phyloP scores from a whole-genome alignment of 2,329 filamentous ascomycete genomes.

The Fusarium proliferatum region DNA sequence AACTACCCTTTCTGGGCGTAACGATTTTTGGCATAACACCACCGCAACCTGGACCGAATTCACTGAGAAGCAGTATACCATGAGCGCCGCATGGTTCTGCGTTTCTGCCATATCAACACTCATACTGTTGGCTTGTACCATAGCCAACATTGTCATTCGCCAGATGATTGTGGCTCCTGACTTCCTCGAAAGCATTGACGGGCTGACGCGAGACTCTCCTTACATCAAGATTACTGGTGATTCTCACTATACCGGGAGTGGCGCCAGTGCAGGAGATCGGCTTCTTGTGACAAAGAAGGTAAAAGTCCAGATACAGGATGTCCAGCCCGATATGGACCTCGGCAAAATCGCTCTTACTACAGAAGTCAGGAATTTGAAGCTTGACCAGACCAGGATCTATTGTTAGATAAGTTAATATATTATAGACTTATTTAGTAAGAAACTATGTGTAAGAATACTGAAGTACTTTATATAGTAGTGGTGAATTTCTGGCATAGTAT shows the following conservation, averaged over 20 bases:
- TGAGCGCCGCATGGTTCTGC: background rate
- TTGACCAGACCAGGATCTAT: background rate
- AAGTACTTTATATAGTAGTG: too few species aligned
- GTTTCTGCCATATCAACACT: background rate
- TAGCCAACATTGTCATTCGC: background rate
- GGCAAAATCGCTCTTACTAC: background rate
- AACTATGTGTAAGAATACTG: too few species aligned
- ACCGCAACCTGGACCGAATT: background rate
- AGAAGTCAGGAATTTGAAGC: background rate
- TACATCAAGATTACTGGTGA: background rate
- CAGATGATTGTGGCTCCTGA: background rate
- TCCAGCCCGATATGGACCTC: background rate
- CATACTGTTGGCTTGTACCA: background rate
- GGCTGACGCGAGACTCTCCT: background rate
- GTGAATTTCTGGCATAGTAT: too few species aligned
- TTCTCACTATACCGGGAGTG: background rate
- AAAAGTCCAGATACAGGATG: background rate
- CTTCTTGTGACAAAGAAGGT: background rate
- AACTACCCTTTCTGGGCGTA: background rate
- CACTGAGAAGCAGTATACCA: background rate
- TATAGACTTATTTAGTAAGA: too few species aligned
- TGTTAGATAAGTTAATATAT: background rate
- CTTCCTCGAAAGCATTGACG: background rate
- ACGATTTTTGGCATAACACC: background rate
- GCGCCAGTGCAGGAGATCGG: background rate